Conservation (phyloP, 306 rosid species). For the Rosa chinensis region DNA sequence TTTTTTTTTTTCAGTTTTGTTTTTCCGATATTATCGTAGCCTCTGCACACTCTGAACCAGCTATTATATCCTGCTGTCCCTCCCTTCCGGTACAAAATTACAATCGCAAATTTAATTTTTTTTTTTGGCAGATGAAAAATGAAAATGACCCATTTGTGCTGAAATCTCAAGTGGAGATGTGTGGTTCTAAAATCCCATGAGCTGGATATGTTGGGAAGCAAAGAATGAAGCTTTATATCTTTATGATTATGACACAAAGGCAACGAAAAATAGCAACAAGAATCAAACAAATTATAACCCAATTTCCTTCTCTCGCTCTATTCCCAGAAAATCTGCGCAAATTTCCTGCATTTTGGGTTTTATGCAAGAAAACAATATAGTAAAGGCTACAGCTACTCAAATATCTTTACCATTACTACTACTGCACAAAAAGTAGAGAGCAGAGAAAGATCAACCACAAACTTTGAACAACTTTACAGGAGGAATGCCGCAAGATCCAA, state of each 20-base stretch:
- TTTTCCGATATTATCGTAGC: background rate
- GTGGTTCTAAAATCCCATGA: background rate
- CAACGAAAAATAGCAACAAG: background rate
- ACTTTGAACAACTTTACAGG: slow-evolving; percentile 23
- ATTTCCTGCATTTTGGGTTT: background rate
- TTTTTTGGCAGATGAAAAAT: background rate
- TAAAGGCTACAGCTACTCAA: background rate
- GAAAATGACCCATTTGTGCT: background rate
- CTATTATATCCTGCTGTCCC: background rate
- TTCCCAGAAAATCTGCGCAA: too few species aligned
- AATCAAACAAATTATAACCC: background rate
- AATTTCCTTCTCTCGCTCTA: background rate
- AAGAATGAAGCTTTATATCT: slow-evolving; percentile 1
- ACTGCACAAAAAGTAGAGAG: background rate
- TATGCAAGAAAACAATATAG: too few species aligned
- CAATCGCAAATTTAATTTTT: background rate
- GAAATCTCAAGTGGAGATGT: background rate
- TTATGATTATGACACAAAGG: background rate
- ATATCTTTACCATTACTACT: background rate
- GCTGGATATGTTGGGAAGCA: background rate
- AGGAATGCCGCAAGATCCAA: slow-evolving; percentile 12
- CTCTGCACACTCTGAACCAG: background rate
- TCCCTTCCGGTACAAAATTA: background rate
- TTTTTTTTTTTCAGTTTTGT: background rate
- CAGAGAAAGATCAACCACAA: background rate